phyloP scores from a whole-genome alignment of 1,284 basidiomycete genomes.

The Sporisorium graminicola region DNA sequence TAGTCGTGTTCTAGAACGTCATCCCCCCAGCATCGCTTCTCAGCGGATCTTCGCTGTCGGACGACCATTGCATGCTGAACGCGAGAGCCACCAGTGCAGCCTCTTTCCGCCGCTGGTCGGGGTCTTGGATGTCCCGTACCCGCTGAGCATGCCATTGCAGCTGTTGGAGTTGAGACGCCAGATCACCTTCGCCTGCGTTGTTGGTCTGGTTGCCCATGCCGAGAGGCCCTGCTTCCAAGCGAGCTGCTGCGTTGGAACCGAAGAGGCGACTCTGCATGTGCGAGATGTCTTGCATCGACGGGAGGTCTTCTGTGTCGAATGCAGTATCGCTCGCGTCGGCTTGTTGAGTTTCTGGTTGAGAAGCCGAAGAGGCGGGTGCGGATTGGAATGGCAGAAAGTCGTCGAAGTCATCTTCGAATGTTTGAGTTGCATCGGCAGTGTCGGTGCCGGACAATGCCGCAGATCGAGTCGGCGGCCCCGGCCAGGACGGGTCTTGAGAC shows the following conservation, averaged over 20 bases:
- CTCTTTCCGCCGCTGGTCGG: slow-evolving; percentile 40
- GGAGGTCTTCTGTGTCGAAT: slow-evolving; percentile 19
- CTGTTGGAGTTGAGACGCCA: slow-evolving; percentile 30
- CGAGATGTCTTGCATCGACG: slow-evolving; percentile 23
- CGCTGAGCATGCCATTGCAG: slow-evolving; percentile 47
- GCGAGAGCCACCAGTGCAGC: slow-evolving; percentile 49
- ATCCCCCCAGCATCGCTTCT: slow-evolving; percentile 7
- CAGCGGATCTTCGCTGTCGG: not conserved
- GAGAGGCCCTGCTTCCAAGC: slow-evolving; percentile 16
- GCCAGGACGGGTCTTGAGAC: slow-evolving; percentile 50
- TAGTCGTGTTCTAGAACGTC: slow-evolving; percentile 17
- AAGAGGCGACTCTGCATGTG: slow-evolving; percentile 34
- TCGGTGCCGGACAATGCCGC: not conserved
- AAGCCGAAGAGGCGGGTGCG: not conserved
- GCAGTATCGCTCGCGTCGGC: not conserved
- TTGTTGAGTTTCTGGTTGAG: not conserved
- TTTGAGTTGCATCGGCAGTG: not conserved
- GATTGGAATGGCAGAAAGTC: slow-evolving; percentile 48
- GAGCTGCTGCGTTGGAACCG: slow-evolving; percentile 18
- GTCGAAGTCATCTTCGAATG: slow-evolving; percentile 52
- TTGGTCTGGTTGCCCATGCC: slow-evolving; percentile 12
- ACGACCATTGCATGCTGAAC: slow-evolving; percentile 47
- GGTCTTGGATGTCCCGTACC: slow-evolving; percentile 44
- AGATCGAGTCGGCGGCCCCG: slow-evolving; percentile 2
- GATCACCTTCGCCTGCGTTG: slow-evolving; percentile 11